Conservation (phyloP, 495 filamentous ascomycete species). For the Penicillium soppii region DNA sequence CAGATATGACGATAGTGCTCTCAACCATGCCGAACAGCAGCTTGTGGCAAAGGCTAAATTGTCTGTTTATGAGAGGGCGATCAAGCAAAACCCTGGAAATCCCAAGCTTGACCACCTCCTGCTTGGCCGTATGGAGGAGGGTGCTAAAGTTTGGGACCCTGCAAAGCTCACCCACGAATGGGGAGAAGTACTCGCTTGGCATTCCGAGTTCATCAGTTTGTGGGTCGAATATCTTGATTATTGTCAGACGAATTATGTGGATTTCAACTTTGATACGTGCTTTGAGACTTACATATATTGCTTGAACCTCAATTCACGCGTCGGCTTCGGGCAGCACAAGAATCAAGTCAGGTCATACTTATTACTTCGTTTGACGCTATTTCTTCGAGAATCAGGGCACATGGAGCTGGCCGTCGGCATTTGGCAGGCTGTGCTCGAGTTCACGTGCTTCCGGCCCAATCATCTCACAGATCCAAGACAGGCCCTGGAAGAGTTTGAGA, state of each 20-base stretch:
- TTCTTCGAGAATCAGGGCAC: conserved; percentile 78
- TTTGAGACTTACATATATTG: conserved; percentile 55
- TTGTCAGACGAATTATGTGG: conserved; percentile 63
- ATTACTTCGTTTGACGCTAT: conserved; percentile 68
- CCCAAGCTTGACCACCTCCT: conserved; percentile 55
- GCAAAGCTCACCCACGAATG: conserved; percentile 63
- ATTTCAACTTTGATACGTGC: conserved; percentile 69
- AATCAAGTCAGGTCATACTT: conserved; percentile 63
- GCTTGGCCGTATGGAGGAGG: conserved; percentile 69
- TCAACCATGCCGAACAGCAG: conserved; percentile 59
- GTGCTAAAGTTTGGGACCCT: conserved; percentile 67
- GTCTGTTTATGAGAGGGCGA: conserved; percentile 76
- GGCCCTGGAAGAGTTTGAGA: conserved; percentile 51
- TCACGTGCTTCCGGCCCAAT: conserved; percentile 59
- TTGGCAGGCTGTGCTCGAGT: conserved; percentile 84
- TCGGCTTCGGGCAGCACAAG: conserved; percentile 20
- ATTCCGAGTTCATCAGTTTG: conserved; percentile 58
- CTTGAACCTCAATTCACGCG: conserved; percentile 48
- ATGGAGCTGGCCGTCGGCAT: conserved; percentile 72
- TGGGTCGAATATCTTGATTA: conserved; percentile 78
- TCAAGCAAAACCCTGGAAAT: conserved; percentile 52
- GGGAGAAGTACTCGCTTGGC: conserved; percentile 56
- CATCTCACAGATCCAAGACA: conserved; percentile 8
- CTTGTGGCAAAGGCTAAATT: conserved; percentile 76
- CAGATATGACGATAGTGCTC: conserved; percentile 35